These are phyloP conservation scores for Saccharomycopsis phalli DNA, from an alignment of 1,139 yeast genomes.

Conservation along the genomic window DNA sequence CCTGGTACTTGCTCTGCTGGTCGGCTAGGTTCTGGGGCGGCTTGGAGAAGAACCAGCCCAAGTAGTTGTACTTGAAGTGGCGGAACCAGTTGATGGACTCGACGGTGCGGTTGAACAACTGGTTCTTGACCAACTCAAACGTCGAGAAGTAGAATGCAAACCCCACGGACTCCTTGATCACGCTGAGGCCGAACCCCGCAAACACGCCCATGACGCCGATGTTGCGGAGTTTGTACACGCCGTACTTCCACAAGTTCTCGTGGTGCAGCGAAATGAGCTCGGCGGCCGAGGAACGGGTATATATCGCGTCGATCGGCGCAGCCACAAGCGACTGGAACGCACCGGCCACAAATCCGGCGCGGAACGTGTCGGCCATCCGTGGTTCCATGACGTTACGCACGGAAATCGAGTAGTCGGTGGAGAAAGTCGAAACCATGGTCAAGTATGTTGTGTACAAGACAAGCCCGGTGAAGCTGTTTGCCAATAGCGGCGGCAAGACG, in stretches of 20 bases:
- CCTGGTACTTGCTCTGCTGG: slow-evolving; percentile 28
- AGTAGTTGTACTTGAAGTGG: slow-evolving; percentile 25
- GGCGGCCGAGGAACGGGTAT: slow-evolving; percentile 68
- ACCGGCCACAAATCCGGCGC: slow-evolving; percentile 83
- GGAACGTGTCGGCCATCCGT: slow-evolving; percentile 48
- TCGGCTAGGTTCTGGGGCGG: slow-evolving; percentile 14
- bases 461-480: slow-evolving; percentile 81
- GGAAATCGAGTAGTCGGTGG: slow-evolving; percentile 6
- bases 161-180: slow-evolving; percentile 74
- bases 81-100: slow-evolving; percentile 28
- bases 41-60: slow-evolving; percentile 15
- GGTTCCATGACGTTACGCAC: slow-evolving; percentile 22
- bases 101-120: slow-evolving; percentile 43
- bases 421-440: slow-evolving; percentile 33
- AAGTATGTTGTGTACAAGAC: slow-evolving; percentile 78
- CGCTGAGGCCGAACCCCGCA: slow-evolving; percentile 75
- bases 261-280: slow-evolving; percentile 65
- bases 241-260: slow-evolving; percentile 70
- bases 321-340: slow-evolving; percentile 83
- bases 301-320: slow-evolving; percentile 89
- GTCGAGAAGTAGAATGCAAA: slow-evolving; percentile 82
- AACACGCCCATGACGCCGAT: slow-evolving; percentile 80
- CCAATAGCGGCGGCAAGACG: slow-evolving; percentile 76
- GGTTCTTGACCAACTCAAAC: slow-evolving; percentile 74
- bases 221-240: slow-evolving; percentile 55